Evolutionary conservation across 345 rosid species (phyloP), one percentile per base, ranked within the genome.

Genomic region (Orychophragmus violaceus): DNA sequence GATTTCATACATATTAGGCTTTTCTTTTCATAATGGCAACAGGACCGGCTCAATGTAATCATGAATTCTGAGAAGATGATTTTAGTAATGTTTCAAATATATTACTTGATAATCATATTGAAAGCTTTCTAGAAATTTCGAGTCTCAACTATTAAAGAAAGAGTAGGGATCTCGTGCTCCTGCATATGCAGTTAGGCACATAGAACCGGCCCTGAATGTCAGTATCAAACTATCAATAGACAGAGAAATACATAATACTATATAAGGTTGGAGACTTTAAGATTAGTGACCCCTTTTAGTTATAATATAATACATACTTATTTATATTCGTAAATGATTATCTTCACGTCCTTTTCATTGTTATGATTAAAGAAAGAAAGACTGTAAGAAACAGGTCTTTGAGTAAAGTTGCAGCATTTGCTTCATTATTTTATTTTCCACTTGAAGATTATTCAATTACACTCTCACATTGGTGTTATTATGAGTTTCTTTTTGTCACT

Each of bases 401-500:
- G 63, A 66, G 72, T 74, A 66, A 66, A 74, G 77, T 74, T 66
- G 62, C 62, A 73, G 77, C 77, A 65, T 65, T 50, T 72, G 62
- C 36, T 42, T 27, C 68, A 66, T 66, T 73, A 59, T 74, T 46
- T 66, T 41, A 72, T 23, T 39, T 59, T 59, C 72, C 72, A 73
- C 77, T 73, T 66, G 77, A 73, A 66, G 72, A 59, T 55, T 52
- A 66, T 73, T 66, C 63, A 66, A 66, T 66, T 59, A 60, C 68
- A 73, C 63, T 9, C 48, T 50, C 72, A 32, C 62, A 45, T 51
- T 59, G 56, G 51, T 73, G 63, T 66, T 60, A 66, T 52, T n/a
- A 74, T 66, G 50, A 66, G 68, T 52, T 66, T 74, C 72, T 66
- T 73, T 73, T 74, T 74, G 68, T 74, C 77, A 66, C 77, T 66